These are phyloP conservation scores for Saccharomyces hybrid DNA, from an alignment of 1,139 yeast genomes.

Conservation along the genomic window DNA sequence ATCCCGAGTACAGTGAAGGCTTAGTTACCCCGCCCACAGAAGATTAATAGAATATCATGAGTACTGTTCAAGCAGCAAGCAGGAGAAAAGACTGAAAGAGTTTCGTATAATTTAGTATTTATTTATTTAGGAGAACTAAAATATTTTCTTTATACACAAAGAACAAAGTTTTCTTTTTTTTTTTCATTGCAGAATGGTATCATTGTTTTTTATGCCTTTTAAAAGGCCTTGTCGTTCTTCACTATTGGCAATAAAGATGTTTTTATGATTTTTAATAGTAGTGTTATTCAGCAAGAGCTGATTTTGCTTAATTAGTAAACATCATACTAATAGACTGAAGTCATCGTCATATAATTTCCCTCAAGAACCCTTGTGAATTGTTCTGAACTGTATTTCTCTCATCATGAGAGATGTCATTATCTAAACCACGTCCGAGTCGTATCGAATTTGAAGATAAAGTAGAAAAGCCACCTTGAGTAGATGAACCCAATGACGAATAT, in stretches of 20 bases:
- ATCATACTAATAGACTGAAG: not conserved
- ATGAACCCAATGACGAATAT: conserved; percentile 7
- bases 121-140: not conserved
- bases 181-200: not conserved
- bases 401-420: not conserved
- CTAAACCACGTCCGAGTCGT: conserved; percentile 3
- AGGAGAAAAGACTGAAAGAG: not conserved
- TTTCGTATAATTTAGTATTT: not conserved
- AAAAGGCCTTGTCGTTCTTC: not conserved
- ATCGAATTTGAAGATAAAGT: conserved; percentile 9
- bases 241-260: not conserved
- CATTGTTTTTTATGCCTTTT: not conserved
- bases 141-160: not conserved
- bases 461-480: conserved; percentile 5
- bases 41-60: not conserved
- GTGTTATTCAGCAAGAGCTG: not conserved
- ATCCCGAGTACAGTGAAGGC: not conserved
- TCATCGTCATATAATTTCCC: conserved; percentile 10
- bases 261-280: not conserved
- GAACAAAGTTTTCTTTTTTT: not conserved
- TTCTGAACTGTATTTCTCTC: not conserved
- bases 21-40: not conserved
- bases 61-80: not conserved
- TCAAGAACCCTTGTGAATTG: conserved; percentile 10
- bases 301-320: not conserved